phyloP scores from a whole-genome alignment of 2,329 filamentous ascomycete species.

The Volutella citrinella region DNA sequence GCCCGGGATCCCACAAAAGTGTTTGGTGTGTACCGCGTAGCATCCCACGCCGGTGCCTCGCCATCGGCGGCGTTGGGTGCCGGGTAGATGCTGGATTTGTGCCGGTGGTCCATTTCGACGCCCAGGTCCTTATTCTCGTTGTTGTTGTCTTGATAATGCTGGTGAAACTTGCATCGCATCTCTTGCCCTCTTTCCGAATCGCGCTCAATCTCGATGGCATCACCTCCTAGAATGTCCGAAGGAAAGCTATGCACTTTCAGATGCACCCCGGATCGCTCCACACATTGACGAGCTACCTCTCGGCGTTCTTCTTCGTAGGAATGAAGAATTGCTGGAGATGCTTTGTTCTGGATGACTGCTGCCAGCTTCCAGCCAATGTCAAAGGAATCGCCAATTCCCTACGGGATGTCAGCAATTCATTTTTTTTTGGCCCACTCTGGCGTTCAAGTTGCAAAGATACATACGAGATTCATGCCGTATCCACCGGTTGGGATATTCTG shows the following conservation, averaged over 20 bases:
- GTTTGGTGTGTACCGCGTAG: neutral
- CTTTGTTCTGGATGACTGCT: too few relatives aligned
- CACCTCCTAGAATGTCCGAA: constrained; percentile 2
- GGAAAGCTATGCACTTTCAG: constrained; percentile 3
- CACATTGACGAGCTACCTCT: constrained; percentile 14
- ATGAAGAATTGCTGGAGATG: too few relatives aligned
- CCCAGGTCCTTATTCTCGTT: constrained; percentile 25
- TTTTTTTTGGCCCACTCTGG: too few relatives aligned
- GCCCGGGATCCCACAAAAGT: too few relatives aligned
- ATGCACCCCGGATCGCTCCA: constrained; percentile 12
- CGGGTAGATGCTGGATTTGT: constrained; percentile 8
- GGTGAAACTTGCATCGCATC: neutral
- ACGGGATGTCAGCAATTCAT: too few relatives aligned
- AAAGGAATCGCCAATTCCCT: too few relatives aligned
- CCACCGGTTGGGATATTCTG: too few relatives aligned
- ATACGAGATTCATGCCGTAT: too few relatives aligned
- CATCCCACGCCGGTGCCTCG: neutral
- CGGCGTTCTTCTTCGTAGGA: too few relatives aligned
- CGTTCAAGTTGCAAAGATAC: too few relatives aligned
- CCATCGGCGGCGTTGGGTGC: too few relatives aligned
- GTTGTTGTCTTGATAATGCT: constrained; percentile 13
- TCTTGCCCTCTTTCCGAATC: neutral
- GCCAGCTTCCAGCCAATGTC: too few relatives aligned
- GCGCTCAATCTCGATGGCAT: neutral
- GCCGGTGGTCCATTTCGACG: constrained; percentile 27